These are phyloP conservation scores for Malus hybrid DNA, from an alignment of 331 rosid genomes.

Conservation along the genomic window DNA sequence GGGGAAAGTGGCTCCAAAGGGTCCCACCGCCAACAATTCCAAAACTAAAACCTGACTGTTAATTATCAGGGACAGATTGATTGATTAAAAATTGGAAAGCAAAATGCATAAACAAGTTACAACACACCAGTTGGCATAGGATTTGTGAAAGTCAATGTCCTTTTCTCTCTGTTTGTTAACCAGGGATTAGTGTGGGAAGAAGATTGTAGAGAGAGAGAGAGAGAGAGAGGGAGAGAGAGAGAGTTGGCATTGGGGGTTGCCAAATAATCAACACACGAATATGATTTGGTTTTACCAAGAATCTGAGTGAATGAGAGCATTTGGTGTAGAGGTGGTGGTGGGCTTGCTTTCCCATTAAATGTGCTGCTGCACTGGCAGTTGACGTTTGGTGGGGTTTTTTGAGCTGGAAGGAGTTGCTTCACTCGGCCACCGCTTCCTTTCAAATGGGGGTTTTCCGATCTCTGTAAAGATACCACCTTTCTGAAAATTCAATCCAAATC, in stretches of 20 bases:
- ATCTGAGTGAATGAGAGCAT: constrained; percentile 26
- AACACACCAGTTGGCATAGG: constrained; percentile 11
- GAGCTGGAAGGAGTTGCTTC: neutral
- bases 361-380: constrained; percentile 18
- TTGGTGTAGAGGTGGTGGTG: constrained; percentile 5
- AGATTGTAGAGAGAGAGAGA: constrained; percentile 28
- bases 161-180: constrained; percentile 33
- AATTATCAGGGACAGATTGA: neutral
- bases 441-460: neutral
- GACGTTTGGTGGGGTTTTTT: neutral
- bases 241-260: constrained; percentile 5
- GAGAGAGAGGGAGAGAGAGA: constrained; percentile 28
- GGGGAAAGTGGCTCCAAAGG: constrained; percentile 25
- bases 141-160: constrained; percentile 66
- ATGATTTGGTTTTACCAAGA: constrained; percentile 38
- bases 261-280: constrained; percentile 22
- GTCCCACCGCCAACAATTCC: constrained; percentile 41
- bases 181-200: constrained; percentile 7
- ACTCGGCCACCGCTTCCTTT: neutral
- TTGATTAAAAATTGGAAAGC: neutral
- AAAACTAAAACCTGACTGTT: neutral
- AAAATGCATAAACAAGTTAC: neutral
- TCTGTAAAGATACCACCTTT: neutral
- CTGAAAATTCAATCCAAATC: constrained; percentile 9
- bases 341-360: constrained; percentile 27